Base-by-base conservation (phyloP, 257 asterid species). In the Fraxinus pennsylvanica region DNA sequence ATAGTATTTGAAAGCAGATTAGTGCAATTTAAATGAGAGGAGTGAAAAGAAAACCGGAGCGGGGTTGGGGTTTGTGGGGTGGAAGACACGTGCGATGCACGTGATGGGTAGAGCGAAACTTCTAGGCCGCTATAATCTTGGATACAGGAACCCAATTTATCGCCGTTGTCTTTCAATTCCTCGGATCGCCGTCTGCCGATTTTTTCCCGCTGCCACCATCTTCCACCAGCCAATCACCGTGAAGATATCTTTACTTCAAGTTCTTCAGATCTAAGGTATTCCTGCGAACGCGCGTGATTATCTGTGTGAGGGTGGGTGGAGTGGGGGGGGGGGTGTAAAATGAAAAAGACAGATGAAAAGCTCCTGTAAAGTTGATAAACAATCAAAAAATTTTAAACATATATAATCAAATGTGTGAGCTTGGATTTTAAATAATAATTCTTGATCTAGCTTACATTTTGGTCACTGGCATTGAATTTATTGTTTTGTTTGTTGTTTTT, bases 111-210 rank as follows among this genome's bases (percentile, higher is more conserved):
- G 8, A 5, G 13, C 67, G 13, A 21, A 57, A 19, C 5, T 57
- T 29, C 13, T 57, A 12, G 67, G 30, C 68, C 13, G 32, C 68
- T 21, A 59, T 1, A 59, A 59, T 59, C 29, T 59, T n/a, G 68
- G 30, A 21, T 21, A 9, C 14, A 41, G 72, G 63, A 41, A 12
- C 32, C 38, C 82, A 76, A 79, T 76, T 76, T 80, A 79, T 85
- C 86, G 86, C 88, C 86, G 82, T 68, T 12, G 75, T 82, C 22
- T 82, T 77, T 80, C 86, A 82, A 66, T 82, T 85, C 83, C 81
- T 82, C 83, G 82, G 85, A 76, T 77, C 50, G 68, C 79, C 52
- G 17, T 29, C 66, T 67, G 75, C 76, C 66, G 66, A 57, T 73
- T 74, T 69, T 68, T 41, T 59, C 77, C 78, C 52, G n/a, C 83